A percentile compares a stretch with the other conserved stretches of the same genome.
Evolutionary conservation across 768 basidiomycete genomes (phyloP).

Genomic region (Tylopilus subfusipes): DNA sequence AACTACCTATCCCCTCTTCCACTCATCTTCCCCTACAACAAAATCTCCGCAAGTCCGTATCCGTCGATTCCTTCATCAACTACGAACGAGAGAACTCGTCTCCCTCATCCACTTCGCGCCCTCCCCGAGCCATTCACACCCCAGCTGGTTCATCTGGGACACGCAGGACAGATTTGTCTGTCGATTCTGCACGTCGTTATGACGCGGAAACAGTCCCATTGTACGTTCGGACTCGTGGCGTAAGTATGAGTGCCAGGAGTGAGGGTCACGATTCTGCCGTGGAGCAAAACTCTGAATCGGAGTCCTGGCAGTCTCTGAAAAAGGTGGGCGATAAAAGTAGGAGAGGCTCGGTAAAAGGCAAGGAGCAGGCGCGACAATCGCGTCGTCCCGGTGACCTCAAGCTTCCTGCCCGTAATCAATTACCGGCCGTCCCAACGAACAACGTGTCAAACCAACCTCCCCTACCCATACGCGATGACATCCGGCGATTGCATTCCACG

Average conservation of each 20-base stretch:
- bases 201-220: slow-evolving; percentile 28
- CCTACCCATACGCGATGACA: slow-evolving; percentile 39
- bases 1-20: slow-evolving; percentile 10
- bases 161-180: slow-evolving; percentile 26
- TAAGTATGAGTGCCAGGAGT: slow-evolving; percentile 49
- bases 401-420: slow-evolving; percentile 54
- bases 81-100: slow-evolving; percentile 38
- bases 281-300: slow-evolving; percentile 49
- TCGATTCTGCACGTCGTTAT: slow-evolving; percentile 25
- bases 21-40: slow-evolving; percentile 25
- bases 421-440: slow-evolving; percentile 31
- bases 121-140: slow-evolving; percentile 37
- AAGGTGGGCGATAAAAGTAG: slow-evolving; percentile 42
- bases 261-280: slow-evolving; percentile 39
- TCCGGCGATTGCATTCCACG: slow-evolving; percentile 36
- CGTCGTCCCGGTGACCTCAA: slow-evolving; percentile 58
- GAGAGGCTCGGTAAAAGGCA: slow-evolving; percentile 46
- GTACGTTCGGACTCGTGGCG: slow-evolving; percentile 50
- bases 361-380: slow-evolving; percentile 39
- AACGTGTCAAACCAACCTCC: slow-evolving; percentile 34
- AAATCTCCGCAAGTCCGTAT: slow-evolving; percentile 66
- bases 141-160: slow-evolving; percentile 35
- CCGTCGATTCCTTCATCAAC: slow-evolving; percentile 70
- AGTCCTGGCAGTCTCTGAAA: slow-evolving; percentile 46
- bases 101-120: slow-evolving; percentile 31